These are phyloP conservation scores for Amylostereum areolatum DNA, from an alignment of 1,284 basidiomycete genomes.

Conservation along the genomic window DNA sequence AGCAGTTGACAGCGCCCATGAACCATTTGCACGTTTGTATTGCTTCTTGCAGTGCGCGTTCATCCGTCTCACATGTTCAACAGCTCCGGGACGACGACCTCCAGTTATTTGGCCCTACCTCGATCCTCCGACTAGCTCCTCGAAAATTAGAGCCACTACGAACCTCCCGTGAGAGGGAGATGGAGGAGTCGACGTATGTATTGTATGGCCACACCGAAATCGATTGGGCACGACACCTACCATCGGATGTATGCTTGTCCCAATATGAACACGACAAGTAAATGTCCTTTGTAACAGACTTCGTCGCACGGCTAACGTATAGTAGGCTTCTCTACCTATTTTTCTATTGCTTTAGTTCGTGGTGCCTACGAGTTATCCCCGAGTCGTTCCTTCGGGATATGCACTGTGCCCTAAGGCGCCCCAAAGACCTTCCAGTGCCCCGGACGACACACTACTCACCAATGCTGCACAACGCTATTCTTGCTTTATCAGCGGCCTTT, in stretches of 20 bases:
- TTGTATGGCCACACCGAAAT: background rate
- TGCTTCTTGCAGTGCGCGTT: background rate
- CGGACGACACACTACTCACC: constrained; percentile 61
- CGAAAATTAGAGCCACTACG: too few relatives aligned
- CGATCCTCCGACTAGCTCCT: constrained; percentile 27
- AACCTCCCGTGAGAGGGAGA: too few relatives aligned
- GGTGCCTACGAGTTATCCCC: constrained; percentile 40
- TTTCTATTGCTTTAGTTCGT: constrained; percentile 57
- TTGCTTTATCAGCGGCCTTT: constrained; percentile 54
- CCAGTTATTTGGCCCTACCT: constrained; percentile 29
- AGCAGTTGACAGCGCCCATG: constrained; percentile 26
- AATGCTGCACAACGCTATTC: constrained; percentile 63
- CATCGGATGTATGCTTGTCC: constrained; percentile 36
- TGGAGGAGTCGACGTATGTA: too few relatives aligned
- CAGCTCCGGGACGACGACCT: constrained; percentile 27
- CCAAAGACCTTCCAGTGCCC: constrained; percentile 35
- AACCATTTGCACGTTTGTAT: constrained; percentile 27
- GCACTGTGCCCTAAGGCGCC: constrained; percentile 42
- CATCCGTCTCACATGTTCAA: background rate
- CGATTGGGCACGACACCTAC: constrained; percentile 53
- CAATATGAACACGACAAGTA: constrained; percentile 46
- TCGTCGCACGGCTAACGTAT: constrained; percentile 1
- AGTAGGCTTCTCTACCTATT: constrained; percentile 45
- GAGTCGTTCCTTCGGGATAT: constrained; percentile 55
- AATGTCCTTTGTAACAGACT: background rate